Base-by-base conservation (phyloP, 192 early-diverging fungal genomes). In the Coemansia sp. region DNA sequence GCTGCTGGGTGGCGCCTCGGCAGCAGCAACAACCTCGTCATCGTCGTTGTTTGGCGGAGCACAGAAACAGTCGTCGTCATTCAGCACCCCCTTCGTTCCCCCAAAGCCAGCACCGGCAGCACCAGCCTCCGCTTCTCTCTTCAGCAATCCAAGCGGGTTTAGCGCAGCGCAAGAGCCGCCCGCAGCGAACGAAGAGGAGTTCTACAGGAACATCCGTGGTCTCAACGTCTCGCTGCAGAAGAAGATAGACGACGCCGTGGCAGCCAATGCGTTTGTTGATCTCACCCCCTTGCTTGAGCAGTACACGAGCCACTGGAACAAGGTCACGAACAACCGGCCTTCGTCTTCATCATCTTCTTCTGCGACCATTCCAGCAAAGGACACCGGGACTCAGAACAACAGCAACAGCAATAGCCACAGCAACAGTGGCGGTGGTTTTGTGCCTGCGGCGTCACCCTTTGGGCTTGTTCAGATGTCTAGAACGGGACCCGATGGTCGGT, bases 161-260 rank as follows among this genome's bases (percentile, higher is more conserved):
- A 25, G 25, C 2, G 25, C 42, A 53, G 48, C 44, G n/a, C 13
- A 14, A 6, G 48, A n/a, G 17, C 5, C 49, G 5, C 5, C 64
- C 0, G 41, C 43, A 40, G 8, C 62, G 19, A 65, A 40, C 16
- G 71, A 71, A 8, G 76, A 74, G 40, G 69, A 69, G 43, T 72
- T 71, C 32, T 79, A 70, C 57, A 75, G 67, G 19, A 72, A 74
- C 46, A 70, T 84, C 49, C 82, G 82, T 22, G 82, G 82, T 7
- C 74, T 84, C 14, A 84, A 84, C 51, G 68, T 76, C n/a, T 79
- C 77, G 46, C 45, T 84, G 45, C 68, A 80, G 43, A 79, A 71
- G 45, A 70, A 75, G 49, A 76, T 84, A 32, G 37, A 14, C 17
- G 74, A 73, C 49, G 77, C 77, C 2, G 43, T 84, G 16, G 48